Conservation (phyloP, 129 eudicot genomes). For the Lactuca sativa region DNA sequence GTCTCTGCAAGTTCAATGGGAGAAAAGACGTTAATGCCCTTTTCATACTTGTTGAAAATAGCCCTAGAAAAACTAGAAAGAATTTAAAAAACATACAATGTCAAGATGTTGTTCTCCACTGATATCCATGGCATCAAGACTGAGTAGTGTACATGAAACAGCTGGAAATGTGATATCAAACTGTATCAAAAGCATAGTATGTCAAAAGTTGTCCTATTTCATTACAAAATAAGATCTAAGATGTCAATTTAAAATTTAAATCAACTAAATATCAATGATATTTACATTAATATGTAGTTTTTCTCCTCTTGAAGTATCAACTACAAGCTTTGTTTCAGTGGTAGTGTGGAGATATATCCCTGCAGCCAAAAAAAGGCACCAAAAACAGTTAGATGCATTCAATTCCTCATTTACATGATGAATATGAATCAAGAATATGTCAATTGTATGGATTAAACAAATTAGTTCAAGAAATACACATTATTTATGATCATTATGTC, state of each 20-base stretch:
- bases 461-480: not conserved
- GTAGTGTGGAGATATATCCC: slow-evolving; percentile 83
- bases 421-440: not conserved
- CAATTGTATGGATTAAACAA: not conserved
- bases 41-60: not conserved
- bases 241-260: not conserved
- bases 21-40: not conserved
- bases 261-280: slow-evolving; percentile 2
- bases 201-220: slow-evolving; percentile 8
- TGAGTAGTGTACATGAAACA: slow-evolving; percentile 86
- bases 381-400: not conserved
- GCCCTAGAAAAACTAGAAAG: slow-evolving; percentile 9
- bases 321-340: slow-evolving; percentile 88
- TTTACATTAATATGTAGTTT: slow-evolving; percentile 82
- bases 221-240: not conserved
- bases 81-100: slow-evolving; percentile 58
- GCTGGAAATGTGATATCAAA: slow-evolving; percentile 96
- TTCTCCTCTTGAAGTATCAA: slow-evolving; percentile 96
- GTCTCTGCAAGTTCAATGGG: slow-evolving; percentile 48
- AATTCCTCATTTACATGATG: not conserved
- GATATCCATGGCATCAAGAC: slow-evolving; percentile 96
- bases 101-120: slow-evolving; percentile 98
- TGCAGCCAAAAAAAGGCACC: slow-evolving; percentile 40
- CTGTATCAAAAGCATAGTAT: slow-evolving; percentile 45
- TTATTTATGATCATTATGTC: not conserved